Evolutionary conservation across 371 early-diverging fungal species (phyloP).

Genomic region (Lichtheimia ornata): DNA sequence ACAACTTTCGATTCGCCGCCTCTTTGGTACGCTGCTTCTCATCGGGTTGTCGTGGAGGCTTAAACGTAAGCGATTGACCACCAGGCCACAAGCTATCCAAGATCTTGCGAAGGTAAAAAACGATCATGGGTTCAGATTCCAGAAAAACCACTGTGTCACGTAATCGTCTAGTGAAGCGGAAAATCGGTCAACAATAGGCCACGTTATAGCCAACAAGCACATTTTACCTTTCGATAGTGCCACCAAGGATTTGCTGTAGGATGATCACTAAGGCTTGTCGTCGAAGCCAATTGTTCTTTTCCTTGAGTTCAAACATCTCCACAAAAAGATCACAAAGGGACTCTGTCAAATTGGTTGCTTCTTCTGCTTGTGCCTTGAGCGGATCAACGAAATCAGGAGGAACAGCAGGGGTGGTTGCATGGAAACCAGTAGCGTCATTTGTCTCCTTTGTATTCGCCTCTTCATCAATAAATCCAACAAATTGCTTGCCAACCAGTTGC

Average conservation of each 20-base stretch:
- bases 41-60: constrained; percentile 48
- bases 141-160: constrained; percentile 43
- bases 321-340: constrained; percentile 81
- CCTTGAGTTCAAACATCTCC: constrained; percentile 86
- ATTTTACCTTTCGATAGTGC: constrained; percentile 76
- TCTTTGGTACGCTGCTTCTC: constrained; percentile 57
- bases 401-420: neutral
- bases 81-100: constrained; percentile 57
- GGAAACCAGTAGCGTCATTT: neutral
- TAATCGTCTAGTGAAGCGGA: constrained; percentile 33
- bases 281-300: constrained; percentile 85
- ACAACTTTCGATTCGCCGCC: constrained; percentile 66
- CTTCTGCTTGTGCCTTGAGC: constrained; percentile 34
- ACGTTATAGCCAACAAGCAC: neutral
- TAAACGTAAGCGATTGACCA: constrained; percentile 36
- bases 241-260: constrained; percentile 84
- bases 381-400: constrained; percentile 2
- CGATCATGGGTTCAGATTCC: constrained; percentile 46
- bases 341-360: constrained; percentile 62
- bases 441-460: neutral
- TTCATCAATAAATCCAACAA: constrained; percentile 54
- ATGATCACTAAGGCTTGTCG: constrained; percentile 84
- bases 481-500: constrained; percentile 63
- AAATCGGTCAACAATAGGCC: neutral
- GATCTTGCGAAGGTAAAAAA: constrained; percentile 36